phyloP scores from a whole-genome alignment of 441 rosid genomes.

The Populus hybrid region DNA sequence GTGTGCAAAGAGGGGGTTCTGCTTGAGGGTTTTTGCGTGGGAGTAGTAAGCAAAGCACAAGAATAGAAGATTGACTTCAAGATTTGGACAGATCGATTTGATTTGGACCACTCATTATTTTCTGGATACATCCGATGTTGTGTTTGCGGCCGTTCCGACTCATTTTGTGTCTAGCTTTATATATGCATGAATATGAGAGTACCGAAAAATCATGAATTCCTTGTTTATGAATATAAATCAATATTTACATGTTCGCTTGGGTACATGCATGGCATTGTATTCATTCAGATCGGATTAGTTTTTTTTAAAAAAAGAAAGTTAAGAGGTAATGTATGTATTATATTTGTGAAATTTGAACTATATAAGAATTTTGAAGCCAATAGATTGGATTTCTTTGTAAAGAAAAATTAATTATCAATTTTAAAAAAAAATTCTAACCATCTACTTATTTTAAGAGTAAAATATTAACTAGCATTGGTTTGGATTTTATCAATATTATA shows the following conservation, averaged over 20 bases:
- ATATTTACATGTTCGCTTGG: too few species aligned
- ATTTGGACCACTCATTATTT: neutral
- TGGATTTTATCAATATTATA: too few species aligned
- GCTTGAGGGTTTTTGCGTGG: neutral
- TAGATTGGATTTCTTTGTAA: neutral
- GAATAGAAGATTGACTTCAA: conserved; percentile 25
- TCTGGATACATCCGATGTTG: conserved; percentile 17
- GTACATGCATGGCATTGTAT: neutral
- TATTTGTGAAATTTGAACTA: neutral
- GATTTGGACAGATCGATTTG: conserved; percentile 3
- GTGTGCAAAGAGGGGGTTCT: neutral
- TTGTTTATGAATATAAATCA: too few species aligned
- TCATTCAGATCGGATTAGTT: neutral
- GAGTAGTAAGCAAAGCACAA: conserved; percentile 2
- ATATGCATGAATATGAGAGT: neutral
- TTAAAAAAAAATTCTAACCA: neutral
- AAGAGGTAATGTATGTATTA: neutral
- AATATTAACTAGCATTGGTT: too few species aligned
- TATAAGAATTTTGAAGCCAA: neutral
- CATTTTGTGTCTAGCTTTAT: neutral
- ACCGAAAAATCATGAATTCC: neutral
- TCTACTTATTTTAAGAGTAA: neutral
- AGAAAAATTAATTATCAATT: neutral
- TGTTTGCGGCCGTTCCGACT: conserved; percentile 12
- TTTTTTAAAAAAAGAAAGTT: too few species aligned